A percentile compares a stretch with the other conserved stretches of the same genome.
Evolutionary conservation across 169 alveolate genomes (phyloP).

Genomic region (Toxoplasma gondii): DNA sequence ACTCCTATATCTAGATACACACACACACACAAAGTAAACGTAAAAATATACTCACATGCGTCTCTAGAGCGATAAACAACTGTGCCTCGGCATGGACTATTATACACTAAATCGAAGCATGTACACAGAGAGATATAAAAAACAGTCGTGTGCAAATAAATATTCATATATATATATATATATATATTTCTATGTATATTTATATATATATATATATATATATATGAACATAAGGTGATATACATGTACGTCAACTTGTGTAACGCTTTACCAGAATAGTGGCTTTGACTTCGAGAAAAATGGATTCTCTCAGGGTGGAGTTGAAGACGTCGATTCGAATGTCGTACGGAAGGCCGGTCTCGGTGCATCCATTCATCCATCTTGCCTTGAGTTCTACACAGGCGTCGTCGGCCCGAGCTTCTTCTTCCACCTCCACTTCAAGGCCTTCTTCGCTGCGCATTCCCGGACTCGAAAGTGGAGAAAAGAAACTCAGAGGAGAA

Average conservation of each 20-base stretch:
- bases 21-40: neutral
- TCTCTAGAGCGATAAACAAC: no score
- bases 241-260: neutral
- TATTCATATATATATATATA: neutral
- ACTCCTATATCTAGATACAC: neutral
- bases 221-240: neutral
- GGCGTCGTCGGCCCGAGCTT: neutral
- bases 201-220: neutral
- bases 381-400: neutral
- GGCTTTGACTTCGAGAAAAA: neutral
- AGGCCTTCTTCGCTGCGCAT: neutral
- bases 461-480: neutral
- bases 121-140: no score
- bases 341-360: conserved; percentile 27
- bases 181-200: neutral
- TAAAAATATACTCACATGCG: neutral
- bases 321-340: neutral
- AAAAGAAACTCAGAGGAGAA: neutral
- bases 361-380: conserved; percentile 17
- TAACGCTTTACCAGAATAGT: neutral
- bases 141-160: neutral
- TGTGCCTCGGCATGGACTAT: neutral
- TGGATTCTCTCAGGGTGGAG: neutral
- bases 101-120: no score
- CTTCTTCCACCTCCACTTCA: neutral